Conservation (phyloP, 148 eudicot genomes). For the Tetragonia tetragonoides region DNA sequence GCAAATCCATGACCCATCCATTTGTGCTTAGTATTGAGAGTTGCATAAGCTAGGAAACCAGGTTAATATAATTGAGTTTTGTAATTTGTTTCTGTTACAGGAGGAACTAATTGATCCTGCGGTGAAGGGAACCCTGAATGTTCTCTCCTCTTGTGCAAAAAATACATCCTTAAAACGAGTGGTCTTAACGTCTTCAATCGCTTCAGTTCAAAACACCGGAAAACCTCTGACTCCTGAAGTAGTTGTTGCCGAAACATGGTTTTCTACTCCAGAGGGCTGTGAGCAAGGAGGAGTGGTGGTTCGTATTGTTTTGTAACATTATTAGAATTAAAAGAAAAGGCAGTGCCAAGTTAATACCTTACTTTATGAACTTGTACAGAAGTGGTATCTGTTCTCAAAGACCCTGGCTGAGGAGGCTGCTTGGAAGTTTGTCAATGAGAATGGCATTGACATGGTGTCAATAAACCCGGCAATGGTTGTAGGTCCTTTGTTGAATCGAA, state of each 20-base stretch:
- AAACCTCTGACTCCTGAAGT: slow-evolving; percentile 6
- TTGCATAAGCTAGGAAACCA: too few relatives aligned
- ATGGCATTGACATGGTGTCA: slow-evolving; percentile 25
- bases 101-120: slow-evolving; percentile 32
- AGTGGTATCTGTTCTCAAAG: slow-evolving; percentile 34
- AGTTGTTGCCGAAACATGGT: slow-evolving; percentile 34
- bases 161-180: slow-evolving; percentile 28
- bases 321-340: too few relatives aligned
- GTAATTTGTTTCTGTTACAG: background rate
- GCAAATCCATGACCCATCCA: too few relatives aligned
- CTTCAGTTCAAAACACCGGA: slow-evolving; percentile 5
- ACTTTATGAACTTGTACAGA: slow-evolving; percentile 13
- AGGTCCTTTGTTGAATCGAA: slow-evolving; percentile 36
- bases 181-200: slow-evolving; percentile 34
- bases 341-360: background rate
- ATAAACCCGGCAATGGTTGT: slow-evolving; percentile 33
- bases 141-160: slow-evolving; percentile 23
- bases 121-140: slow-evolving; percentile 37
- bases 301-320: too few relatives aligned
- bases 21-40: too few relatives aligned
- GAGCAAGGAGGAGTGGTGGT: background rate
- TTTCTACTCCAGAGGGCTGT: slow-evolving; percentile 18
- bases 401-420: slow-evolving; percentile 42
- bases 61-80: too few relatives aligned
- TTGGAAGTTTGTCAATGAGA: slow-evolving; percentile 34